Evolutionary conservation across 1,139 yeast species (phyloP).

Genomic region (Suzukiozyma palmioleophila): DNA sequence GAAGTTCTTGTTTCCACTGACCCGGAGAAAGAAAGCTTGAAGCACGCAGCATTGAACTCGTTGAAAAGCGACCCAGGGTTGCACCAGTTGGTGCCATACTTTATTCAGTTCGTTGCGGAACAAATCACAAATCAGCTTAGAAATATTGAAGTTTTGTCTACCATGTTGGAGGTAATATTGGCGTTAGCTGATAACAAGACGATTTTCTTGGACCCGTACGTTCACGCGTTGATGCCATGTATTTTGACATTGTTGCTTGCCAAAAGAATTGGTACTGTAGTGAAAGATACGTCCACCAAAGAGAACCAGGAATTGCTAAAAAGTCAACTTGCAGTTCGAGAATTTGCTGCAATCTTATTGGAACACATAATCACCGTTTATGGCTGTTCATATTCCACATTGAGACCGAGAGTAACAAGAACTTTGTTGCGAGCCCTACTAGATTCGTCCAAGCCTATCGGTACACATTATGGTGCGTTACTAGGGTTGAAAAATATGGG

Average conservation of each 20-base stretch:
- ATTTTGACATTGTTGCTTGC: conserved; percentile 85
- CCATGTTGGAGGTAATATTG: conserved; percentile 86
- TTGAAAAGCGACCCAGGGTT: conserved; percentile 90
- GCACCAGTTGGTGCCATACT: conserved; percentile 94
- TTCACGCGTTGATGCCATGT: conserved; percentile 95
- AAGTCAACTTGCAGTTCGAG: conserved; percentile 65
- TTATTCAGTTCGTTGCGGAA: conserved; percentile 93
- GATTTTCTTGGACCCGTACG: conserved; percentile 90
- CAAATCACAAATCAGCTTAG: conserved; percentile 87
- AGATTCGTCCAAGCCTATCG: conserved; percentile 71
- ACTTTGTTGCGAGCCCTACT: conserved; percentile 87
- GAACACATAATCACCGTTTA: conserved; percentile 73
- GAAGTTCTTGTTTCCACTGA: conserved; percentile 67
- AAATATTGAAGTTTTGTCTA: conserved; percentile 67
- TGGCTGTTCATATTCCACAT: conserved; percentile 83
- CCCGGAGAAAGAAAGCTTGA: conserved; percentile 55
- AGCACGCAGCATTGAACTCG: conserved; percentile 78
- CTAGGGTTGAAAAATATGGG: conserved; percentile 83
- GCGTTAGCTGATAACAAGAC: conserved; percentile 83
- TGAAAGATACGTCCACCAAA: conserved; percentile 24
- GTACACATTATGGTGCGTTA: conserved; percentile 91
- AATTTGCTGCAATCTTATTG: conserved; percentile 80
- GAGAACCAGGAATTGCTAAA: conserved; percentile 29
- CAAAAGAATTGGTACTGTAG: conserved; percentile 71
- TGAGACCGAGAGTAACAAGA: conserved; percentile 91